Percentiles rank a stretch among this genome's conserved stretches.
phyloP scores from a whole-genome alignment of 192 early-diverging fungal genomes.

The Coemansia sp. region DNA sequence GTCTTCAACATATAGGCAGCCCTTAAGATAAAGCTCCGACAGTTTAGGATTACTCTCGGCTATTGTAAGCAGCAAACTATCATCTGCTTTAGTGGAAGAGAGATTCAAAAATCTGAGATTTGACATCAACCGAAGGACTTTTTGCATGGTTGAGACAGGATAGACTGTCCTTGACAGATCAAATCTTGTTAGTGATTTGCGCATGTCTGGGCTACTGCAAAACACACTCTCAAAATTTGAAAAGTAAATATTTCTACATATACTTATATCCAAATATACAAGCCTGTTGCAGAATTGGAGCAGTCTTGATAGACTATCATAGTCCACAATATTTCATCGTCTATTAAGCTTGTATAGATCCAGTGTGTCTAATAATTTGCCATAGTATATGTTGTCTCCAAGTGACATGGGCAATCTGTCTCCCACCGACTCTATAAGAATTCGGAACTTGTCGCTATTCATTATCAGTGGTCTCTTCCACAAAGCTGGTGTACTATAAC shows the following conservation, averaged over 20 bases:
- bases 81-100: background rate
- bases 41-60: background rate
- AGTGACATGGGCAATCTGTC: slow-evolving; percentile 1
- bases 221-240: slow-evolving; percentile 9
- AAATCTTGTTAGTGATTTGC: slow-evolving; percentile 4
- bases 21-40: background rate
- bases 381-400: slow-evolving; percentile 6
- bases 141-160: background rate
- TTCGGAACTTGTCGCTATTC: slow-evolving; percentile 6
- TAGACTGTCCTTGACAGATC: slow-evolving; percentile 16
- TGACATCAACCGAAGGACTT: slow-evolving; percentile 1
- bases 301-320: slow-evolving; percentile 4
- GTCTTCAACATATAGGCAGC: background rate
- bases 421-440: background rate
- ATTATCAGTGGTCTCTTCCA: slow-evolving; percentile 1
- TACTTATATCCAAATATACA: slow-evolving; percentile 8
- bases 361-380: slow-evolving; percentile 12
- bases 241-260: slow-evolving; percentile 14
- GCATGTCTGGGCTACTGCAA: background rate
- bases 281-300: slow-evolving; percentile 7
- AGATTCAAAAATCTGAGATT: background rate
- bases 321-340: slow-evolving; percentile 18
- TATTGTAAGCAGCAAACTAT: background rate
- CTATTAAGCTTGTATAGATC: slow-evolving; percentile 20
- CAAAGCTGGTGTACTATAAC: slow-evolving; percentile 4